These are phyloP conservation scores for Chloris gayana DNA, from an alignment of 176 grass and related monocot genomes.

Conservation along the genomic window DNA sequence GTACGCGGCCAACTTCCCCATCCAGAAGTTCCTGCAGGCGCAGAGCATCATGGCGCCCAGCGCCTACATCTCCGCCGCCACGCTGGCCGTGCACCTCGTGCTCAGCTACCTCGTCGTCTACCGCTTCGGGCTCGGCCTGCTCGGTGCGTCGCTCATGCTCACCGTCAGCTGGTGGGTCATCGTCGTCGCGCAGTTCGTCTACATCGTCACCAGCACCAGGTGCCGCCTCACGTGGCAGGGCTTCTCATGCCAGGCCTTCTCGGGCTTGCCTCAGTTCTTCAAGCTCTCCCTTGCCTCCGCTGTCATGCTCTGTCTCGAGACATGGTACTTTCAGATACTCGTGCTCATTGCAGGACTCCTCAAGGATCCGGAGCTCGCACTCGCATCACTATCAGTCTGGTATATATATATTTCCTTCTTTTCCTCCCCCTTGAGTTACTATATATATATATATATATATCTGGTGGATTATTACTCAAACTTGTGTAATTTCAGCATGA, in stretches of 20 bases:
- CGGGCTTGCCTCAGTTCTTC: conserved; percentile 40
- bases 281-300: conserved; percentile 60
- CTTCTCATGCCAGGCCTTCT: conserved; percentile 56
- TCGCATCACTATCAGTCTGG: conserved; percentile 70
- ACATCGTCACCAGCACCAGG: conserved; percentile 53
- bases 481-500: conserved; percentile 51
- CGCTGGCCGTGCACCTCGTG: conserved; percentile 42
- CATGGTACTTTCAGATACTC: conserved; percentile 53
- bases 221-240: conserved; percentile 66
- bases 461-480: no score
- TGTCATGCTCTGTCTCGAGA: conserved; percentile 90
- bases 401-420: conserved; percentile 30
- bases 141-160: conserved; percentile 67
- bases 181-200: conserved; percentile 55
- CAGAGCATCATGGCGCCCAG: conserved; percentile 89
- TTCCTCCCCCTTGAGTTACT: no score
- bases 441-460: not conserved
- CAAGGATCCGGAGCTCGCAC: conserved; percentile 39
- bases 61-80: conserved; percentile 63
- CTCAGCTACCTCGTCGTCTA: conserved; percentile 56
- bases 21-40: conserved; percentile 89
- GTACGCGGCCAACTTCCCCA: conserved; percentile 85
- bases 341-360: conserved; percentile 3
- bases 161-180: conserved; percentile 74
- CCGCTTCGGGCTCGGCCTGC: conserved; percentile 43